These are phyloP conservation scores for Coemansia sp. DNA, from an alignment of 192 early-diverging fungal species.

Conservation along the genomic window DNA sequence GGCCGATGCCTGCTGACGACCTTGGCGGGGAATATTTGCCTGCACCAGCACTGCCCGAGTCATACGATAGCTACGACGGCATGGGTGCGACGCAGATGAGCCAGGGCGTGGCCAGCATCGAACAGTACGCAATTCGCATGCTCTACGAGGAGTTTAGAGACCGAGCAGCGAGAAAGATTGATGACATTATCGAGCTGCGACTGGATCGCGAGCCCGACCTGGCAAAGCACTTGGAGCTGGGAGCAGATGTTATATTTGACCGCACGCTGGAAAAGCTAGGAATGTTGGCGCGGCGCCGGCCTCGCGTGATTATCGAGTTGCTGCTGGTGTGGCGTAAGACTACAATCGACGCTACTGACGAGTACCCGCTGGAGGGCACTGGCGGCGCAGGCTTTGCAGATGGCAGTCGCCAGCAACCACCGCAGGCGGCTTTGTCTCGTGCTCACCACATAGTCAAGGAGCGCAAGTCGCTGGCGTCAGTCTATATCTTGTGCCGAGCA, in stretches of 20 bases:
- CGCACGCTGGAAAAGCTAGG: slow-evolving; percentile 78
- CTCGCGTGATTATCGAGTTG: slow-evolving; percentile 82
- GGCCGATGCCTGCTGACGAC: background rate
- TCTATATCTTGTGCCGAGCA: slow-evolving; percentile 89
- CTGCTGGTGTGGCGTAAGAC: slow-evolving; percentile 79
- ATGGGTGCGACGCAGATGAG: background rate
- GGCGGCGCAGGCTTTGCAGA: background rate
- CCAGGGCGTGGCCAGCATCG: slow-evolving; percentile 29
- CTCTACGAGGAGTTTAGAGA: slow-evolving; percentile 55
- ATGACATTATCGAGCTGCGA: slow-evolving; percentile 41
- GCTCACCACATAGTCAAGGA: slow-evolving; percentile 53
- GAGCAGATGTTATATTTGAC: slow-evolving; percentile 82
- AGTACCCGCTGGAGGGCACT: slow-evolving; percentile 41
- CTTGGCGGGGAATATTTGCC: background rate
- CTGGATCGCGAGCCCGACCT: slow-evolving; percentile 70
- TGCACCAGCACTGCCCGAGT: slow-evolving; percentile 1
- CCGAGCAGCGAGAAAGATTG: slow-evolving; percentile 44
- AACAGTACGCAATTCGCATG: slow-evolving; percentile 51
- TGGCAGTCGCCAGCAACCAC: slow-evolving; percentile 3
- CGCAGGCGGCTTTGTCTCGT: slow-evolving; percentile 32
- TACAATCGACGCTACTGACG: slow-evolving; percentile 57
- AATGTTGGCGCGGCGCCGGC: slow-evolving; percentile 79
- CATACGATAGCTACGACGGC: slow-evolving; percentile 13
- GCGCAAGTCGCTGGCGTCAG: slow-evolving; percentile 64
- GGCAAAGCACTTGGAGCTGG: slow-evolving; percentile 61